Base-by-base conservation (phyloP, 1,284 basidiomycete genomes). In the Cutaneotrichosporon sp. region DNA sequence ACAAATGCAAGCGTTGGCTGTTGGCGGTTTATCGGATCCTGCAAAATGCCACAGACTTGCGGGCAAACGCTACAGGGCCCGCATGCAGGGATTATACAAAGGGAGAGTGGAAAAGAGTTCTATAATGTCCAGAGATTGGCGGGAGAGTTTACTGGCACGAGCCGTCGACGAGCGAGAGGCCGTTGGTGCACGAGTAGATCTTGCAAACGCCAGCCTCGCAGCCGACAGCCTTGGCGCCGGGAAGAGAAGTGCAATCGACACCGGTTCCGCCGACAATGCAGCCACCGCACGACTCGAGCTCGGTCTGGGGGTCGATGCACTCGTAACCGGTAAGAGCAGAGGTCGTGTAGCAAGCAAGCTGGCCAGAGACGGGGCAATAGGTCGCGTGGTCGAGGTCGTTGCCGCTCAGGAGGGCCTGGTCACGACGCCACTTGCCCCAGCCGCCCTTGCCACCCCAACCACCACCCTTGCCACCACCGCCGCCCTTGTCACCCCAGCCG, bases 201-300 rank as follows among this genome's bases (percentile, higher is more conserved):
- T 79, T 75, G 80, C 88, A 89, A 65, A 74, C 71, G 52, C 87
- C 86, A 61, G 76, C 72, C 58, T 86, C 83, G 77, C 90, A 92
- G 18, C 85, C 87, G 63, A 90, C 88, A 66, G 87, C 87, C 82
- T 85, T 84, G 26, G 84, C 86, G 69, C 87, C 84, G 47, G 81
- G 69, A 67, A 92, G 89, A 30, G 60, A 56, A 49, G 86, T 87
- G 80, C 90, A 92, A 77, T 92, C 88, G 72, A 85, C 81, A 36
- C 90, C 90, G 59, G 83, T 76, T 38, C 87, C 86, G 32, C 83
- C 79, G 9, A 85, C 84, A 5, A 85, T 79, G 74, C 90, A 92
- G 50, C 90, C 90, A 72, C 90, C 90, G 76, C 90, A 92, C 56
- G 71, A 76, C 60, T 81, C 77, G 63, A 82, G 72, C 57, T 81